These are phyloP conservation scores for Coleophoma crateriformis DNA, from an alignment of 2,329 filamentous ascomycete genomes.

Conservation along the genomic window DNA sequence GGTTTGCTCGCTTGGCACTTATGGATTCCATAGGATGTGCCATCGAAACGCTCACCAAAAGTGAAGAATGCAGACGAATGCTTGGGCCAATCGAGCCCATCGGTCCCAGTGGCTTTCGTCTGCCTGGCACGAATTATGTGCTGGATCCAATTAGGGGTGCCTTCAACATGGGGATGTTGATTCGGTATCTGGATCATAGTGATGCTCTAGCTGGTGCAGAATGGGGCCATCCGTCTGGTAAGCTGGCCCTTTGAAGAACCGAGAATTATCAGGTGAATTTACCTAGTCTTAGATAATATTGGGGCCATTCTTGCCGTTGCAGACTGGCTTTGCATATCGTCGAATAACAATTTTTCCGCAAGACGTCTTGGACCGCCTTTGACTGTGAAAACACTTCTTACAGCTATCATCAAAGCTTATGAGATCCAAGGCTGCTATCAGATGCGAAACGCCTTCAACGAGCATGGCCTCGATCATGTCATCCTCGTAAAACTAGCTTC, in stretches of 20 bases:
- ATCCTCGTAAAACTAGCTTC: constrained; percentile 36
- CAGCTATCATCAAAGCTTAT: constrained; percentile 33
- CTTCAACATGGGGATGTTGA: constrained; percentile 31
- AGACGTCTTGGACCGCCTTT: constrained; percentile 16
- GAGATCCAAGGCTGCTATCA: constrained; percentile 36
- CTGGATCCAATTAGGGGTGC: constrained; percentile 32
- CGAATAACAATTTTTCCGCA: too few relatives aligned
- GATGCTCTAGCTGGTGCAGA: constrained; percentile 33
- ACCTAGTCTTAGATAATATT: constrained; percentile 31
- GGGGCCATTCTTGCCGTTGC: constrained; percentile 29
- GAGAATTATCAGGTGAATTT: too few relatives aligned
- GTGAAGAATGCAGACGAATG: constrained; percentile 7
- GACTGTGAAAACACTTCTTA: constrained; percentile 27
- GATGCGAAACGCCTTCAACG: constrained; percentile 31
- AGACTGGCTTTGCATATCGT: too few relatives aligned
- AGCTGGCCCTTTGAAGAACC: too few relatives aligned
- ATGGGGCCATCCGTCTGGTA: constrained; percentile 35
- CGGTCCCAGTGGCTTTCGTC: constrained; percentile 26
- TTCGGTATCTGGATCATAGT: constrained; percentile 36
- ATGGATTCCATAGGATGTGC: constrained; percentile 16
- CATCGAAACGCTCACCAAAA: constrained; percentile 10
- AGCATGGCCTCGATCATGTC: constrained; percentile 33
- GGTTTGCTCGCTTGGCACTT: constrained; percentile 10
- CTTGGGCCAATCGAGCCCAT: constrained; percentile 12
- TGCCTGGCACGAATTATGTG: constrained; percentile 31